Base-by-base conservation (phyloP, 2,329 filamentous ascomycete species). In the Arthroderma sp. region DNA sequence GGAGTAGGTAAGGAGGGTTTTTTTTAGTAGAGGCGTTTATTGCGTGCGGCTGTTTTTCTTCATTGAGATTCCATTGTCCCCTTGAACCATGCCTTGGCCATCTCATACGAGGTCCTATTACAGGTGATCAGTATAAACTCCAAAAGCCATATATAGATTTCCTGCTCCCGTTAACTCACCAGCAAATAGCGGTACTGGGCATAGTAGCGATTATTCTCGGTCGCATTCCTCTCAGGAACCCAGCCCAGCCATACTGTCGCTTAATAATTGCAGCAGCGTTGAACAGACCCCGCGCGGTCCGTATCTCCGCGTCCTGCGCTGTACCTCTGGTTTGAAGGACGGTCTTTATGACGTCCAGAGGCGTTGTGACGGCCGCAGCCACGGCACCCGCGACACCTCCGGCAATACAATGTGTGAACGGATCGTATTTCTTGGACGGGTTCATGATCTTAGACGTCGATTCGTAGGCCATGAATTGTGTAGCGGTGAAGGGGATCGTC, bases 181-280 rank as follows among this genome's bases (percentile, higher is more conserved):
- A 98, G 73, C 91, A 98, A 59, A 98, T 98, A n/a, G 91, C 91
- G 31, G 91, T 98, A 68, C 88, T 95, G 15, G 91, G 91, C 83
- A 96, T 96, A 1, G 91, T 94, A 7, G 88, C 95, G 50, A 98
- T 80, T 40, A 98, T 82, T 58, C 91, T 76, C 39, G 91, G 91
- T 56, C 84, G 81, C 60, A 95, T 77, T 37, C 91, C 91, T 61
- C 93, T 88, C 69, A 95, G 88, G 67, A 96, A 98, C 3, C 91
- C 91, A 46, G 71, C 72, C 57, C 83, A 73, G 32, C 91, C 91
- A 60, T 94, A 89, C 58, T 88, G 79, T 56, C 78, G 76, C 63
- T 87, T 83, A 51, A 95, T 80, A 48, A 95, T 79, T 50, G 74
- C 73, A 51, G 86, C 89, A 5, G 87, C 88, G 38, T 85, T 80